These are phyloP conservation scores for Takakia lepidozioides DNA, from an alignment of 225 moss, liverwort and hornwort genomes.

Conservation along the genomic window DNA sequence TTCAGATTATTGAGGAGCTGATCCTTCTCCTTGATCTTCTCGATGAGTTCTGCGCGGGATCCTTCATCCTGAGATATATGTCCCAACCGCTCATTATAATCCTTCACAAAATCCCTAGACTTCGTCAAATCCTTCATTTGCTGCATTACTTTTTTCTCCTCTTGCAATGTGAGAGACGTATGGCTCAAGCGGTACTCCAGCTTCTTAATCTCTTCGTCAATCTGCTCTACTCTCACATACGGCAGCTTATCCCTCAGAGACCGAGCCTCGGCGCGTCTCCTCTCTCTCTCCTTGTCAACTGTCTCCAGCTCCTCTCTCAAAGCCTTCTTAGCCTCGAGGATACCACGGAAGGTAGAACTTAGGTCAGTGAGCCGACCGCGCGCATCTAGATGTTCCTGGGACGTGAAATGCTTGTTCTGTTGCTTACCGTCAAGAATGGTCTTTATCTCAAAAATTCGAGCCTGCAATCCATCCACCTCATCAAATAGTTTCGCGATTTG, in stretches of 20 bases:
- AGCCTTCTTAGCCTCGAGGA: slow-evolving; percentile 58
- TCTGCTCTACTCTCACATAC: slow-evolving; percentile 67
- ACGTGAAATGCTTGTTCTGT: slow-evolving; percentile 53
- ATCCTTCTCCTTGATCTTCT: slow-evolving; percentile 68
- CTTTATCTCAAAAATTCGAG: slow-evolving; percentile 63
- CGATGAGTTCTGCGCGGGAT: slow-evolving; percentile 31
- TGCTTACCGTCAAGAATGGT: slow-evolving; percentile 60
- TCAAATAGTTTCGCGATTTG: slow-evolving; percentile 29
- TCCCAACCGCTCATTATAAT: slow-evolving; percentile 57
- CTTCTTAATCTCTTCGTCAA: slow-evolving; percentile 86
- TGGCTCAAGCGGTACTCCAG: slow-evolving; percentile 67
- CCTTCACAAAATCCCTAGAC: slow-evolving; percentile 66
- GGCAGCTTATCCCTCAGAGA: slow-evolving; percentile 63
- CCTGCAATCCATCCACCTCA: slow-evolving; percentile 42
- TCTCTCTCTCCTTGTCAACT: slow-evolving; percentile 59
- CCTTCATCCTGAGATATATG: slow-evolving; percentile 60
- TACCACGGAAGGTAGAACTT: slow-evolving; percentile 41
- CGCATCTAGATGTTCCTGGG: slow-evolving; percentile 62
- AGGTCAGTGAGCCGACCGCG: slow-evolving; percentile 40
- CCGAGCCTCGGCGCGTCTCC: slow-evolving; percentile 67
- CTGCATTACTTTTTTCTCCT: slow-evolving; percentile 83
- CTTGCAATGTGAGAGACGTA: slow-evolving; percentile 74
- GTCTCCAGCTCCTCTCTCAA: slow-evolving; percentile 58
- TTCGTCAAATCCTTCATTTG: slow-evolving; percentile 83
- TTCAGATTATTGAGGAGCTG: slow-evolving; percentile 44